Evolutionary conservation across 345 rosid genomes (phyloP).

Genomic region (Pistacia integerrima): DNA sequence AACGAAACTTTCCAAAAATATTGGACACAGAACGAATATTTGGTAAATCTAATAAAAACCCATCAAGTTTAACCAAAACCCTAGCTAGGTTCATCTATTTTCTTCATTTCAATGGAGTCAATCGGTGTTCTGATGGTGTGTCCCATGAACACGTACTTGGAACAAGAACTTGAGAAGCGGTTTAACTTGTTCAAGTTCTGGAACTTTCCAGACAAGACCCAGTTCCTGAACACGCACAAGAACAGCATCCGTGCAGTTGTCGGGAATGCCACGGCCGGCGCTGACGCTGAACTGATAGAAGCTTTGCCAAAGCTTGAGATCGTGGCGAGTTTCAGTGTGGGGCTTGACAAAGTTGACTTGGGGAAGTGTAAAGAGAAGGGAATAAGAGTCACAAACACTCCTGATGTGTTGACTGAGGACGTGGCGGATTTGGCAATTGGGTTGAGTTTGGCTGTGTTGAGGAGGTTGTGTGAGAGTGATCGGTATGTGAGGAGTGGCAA

Average conservation of each 20-base stretch:
- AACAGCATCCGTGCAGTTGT: constrained; percentile 50
- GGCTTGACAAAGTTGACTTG: constrained; percentile 62
- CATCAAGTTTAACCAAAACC: background rate
- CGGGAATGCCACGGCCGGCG: constrained; percentile 42
- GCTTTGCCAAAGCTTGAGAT: constrained; percentile 59
- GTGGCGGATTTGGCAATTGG: constrained; percentile 65
- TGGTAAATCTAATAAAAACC: background rate
- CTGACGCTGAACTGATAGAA: constrained; percentile 54
- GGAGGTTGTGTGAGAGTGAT: constrained; percentile 53
- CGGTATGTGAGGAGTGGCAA: constrained; percentile 49
- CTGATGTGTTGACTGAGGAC: constrained; percentile 70
- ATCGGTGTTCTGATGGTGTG: constrained; percentile 54
- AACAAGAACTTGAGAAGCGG: constrained; percentile 46
- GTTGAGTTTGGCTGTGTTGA: constrained; percentile 52
- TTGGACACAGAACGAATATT: background rate
- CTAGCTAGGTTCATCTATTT: background rate
- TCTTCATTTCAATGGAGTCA: constrained; percentile 29
- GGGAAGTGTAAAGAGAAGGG: constrained; percentile 55
- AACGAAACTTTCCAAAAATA: background rate
- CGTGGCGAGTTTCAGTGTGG: constrained; percentile 61
- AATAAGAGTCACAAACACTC: constrained; percentile 61
- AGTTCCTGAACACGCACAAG: constrained; percentile 34
- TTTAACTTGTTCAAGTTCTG: constrained; percentile 52
- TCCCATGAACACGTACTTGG: constrained; percentile 55
- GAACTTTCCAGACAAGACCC: constrained; percentile 29